Evolutionary conservation across 2,329 filamentous ascomycete genomes (phyloP), one percentile per base, ranked within the genome.

Genomic region (Xylariaceae sp.): DNA sequence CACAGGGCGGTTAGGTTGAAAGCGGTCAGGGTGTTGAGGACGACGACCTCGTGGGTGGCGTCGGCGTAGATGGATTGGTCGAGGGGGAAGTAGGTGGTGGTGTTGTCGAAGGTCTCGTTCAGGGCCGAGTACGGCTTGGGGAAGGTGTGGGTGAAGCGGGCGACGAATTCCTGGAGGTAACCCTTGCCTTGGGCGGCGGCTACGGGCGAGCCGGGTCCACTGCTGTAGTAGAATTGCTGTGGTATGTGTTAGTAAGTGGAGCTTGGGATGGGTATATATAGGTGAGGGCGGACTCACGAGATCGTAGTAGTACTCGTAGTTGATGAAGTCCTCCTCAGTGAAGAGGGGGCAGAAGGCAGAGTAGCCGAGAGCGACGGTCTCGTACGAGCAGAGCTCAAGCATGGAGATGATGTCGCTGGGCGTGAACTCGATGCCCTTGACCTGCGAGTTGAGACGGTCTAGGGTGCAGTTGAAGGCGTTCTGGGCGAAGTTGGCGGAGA

Each of bases 301-400:
- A 58, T 78, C 76, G 61, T 72, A 76, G 65, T 72, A 76, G 65
- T 78, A 77, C 55, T 77, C 76, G 57, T 73, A 77, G 60, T 76
- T 76, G 8, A 76, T 35, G 59, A 74, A 78, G 58, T 78, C 76
- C 56, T 76, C 64, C 50, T 76, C 67, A 51, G 66, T 75, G 66
- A 77, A 78, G 8, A 78, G 68, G 4, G 59, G 49, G 62, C 76
- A 78, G 67, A 77, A 78, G 2, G 72, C 65, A 0, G 75, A 77
- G 63, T 75, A 77, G 23, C 76, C 76, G 1, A 78, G 72, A 0
- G 75, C 74, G 34, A 70, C 62, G 0, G 71, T 72, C 60, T 73
- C 70, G 13, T 72, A 73, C 4, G 70, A 69, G 62, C 70, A 73
- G 37, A 72, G 68, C 35, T 77, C 73, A 5, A 78, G 71, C 74